A percentile compares a stretch with the other conserved stretches of the same genome.
These are phyloP conservation scores for Didymellaceae sp. DNA, from an alignment of 2,329 filamentous ascomycete genomes.

Conservation along the genomic window DNA sequence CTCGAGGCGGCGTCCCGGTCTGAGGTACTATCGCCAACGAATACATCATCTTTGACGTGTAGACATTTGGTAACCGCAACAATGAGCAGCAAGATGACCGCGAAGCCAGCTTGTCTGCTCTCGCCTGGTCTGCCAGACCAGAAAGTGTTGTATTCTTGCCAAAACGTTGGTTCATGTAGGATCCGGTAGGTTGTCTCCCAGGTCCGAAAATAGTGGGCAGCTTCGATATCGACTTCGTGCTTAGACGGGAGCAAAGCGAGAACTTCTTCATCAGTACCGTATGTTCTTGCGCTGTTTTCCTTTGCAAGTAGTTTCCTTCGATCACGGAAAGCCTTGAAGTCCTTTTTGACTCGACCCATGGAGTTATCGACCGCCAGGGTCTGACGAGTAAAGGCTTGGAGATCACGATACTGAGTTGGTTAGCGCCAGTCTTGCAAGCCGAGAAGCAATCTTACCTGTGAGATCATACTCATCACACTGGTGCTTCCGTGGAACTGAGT, in stretches of 20 bases:
- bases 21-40: slow-evolving; percentile 52
- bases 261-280: slow-evolving; percentile 42
- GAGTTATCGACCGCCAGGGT: slow-evolving; percentile 38
- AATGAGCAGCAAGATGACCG: slow-evolving; percentile 51
- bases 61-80: slow-evolving; percentile 48
- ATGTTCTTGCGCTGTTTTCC: slow-evolving; percentile 22
- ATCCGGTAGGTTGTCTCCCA: slow-evolving; percentile 62
- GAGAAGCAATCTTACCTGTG: slow-evolving; percentile 33
- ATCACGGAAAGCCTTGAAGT: slow-evolving; percentile 44
- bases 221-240: slow-evolving; percentile 51
- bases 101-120: slow-evolving; percentile 40
- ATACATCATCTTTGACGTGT: slow-evolving; percentile 42
- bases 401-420: slow-evolving; percentile 41
- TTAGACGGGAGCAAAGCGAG: slow-evolving; percentile 47
- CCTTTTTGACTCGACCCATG: slow-evolving; percentile 38
- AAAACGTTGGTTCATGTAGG: slow-evolving; percentile 61
- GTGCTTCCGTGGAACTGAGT: slow-evolving; percentile 54
- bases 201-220: slow-evolving; percentile 56
- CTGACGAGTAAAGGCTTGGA: slow-evolving; percentile 44
- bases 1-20: slow-evolving; percentile 49
- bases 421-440: not conserved
- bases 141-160: slow-evolving; percentile 56
- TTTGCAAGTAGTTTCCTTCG: slow-evolving; percentile 37
- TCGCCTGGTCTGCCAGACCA: slow-evolving; percentile 47
- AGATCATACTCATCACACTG: slow-evolving; percentile 46